phyloP scores from a whole-genome alignment of 108 stramenopile genomes.

The Skeletonema grethae region DNA sequence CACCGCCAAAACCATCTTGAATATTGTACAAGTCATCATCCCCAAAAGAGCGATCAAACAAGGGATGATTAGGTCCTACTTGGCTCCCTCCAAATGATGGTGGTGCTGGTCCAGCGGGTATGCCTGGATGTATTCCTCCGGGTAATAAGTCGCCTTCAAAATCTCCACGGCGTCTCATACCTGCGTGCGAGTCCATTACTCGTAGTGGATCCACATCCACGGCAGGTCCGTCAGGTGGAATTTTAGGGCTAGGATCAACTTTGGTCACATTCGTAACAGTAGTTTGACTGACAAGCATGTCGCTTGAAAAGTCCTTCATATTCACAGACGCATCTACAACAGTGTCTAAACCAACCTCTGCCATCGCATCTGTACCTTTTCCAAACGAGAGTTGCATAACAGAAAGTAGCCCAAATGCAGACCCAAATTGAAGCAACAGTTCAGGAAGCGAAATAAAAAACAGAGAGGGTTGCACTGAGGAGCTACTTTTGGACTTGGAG shows the following conservation, averaged over 20 bases:
- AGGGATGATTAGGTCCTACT: conserved; percentile 86
- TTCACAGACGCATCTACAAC: not conserved
- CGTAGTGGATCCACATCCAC: conserved; percentile 19
- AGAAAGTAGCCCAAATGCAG: conserved; percentile 49
- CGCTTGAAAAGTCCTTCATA: not conserved
- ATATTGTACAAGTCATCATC: conserved; percentile 24
- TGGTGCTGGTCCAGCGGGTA: not conserved
- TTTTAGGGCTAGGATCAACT: conserved; percentile 3
- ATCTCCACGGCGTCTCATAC: conserved; percentile 43
- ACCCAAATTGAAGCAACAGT: conserved; percentile 55
- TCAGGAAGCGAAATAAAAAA: conserved; percentile 67
- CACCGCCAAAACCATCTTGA: conserved; percentile 34
- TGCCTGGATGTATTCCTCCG: conserved; percentile 52
- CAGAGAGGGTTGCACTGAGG: conserved; percentile 51
- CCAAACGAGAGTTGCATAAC: conserved; percentile 13
- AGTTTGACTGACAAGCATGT: not conserved
- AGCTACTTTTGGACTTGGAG: conserved; percentile 28
- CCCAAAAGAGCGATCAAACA: conserved; percentile 58
- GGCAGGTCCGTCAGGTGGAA: conserved; percentile 15
- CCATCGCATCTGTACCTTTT: not conserved
- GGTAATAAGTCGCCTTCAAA: conserved; percentile 78
- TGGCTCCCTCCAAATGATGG: conserved; percentile 57
- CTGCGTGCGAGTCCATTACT: conserved; percentile 5
- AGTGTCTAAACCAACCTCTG: not conserved
- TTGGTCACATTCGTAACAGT: not conserved